A percentile compares a stretch with the other conserved stretches of the same genome.
Evolutionary conservation across 306 rosid species (phyloP).

Genomic region (Casuarina cunninghamiana): DNA sequence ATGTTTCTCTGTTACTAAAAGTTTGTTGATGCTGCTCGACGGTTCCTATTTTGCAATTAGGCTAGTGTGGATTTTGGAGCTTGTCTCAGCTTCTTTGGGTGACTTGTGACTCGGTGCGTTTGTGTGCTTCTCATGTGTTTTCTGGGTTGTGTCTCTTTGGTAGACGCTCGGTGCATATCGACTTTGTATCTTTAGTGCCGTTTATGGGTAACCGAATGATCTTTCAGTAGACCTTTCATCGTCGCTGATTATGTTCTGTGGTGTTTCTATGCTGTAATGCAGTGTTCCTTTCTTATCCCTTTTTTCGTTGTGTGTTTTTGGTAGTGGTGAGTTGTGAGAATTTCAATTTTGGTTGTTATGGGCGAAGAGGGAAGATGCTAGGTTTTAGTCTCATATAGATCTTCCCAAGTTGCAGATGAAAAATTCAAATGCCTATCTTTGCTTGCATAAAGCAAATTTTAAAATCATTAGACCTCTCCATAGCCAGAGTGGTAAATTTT

Average conservation of each 20-base stretch:
- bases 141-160: neutral
- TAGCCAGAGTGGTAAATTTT: neutral
- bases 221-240: neutral
- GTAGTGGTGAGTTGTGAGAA: conserved; percentile 1
- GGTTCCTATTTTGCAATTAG: neutral
- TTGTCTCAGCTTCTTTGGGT: neutral
- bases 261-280: neutral
- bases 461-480: neutral
- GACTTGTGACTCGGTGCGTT: neutral
- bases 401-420: neutral
- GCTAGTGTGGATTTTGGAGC: neutral
- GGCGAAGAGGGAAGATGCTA: neutral
- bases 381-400: neutral
- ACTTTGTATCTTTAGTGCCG: neutral
- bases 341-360: neutral
- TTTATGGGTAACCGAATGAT: neutral
- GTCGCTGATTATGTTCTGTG: neutral
- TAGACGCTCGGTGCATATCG: neutral
- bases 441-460: neutral
- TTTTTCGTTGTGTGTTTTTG: neutral
- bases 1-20: conserved; percentile 1
- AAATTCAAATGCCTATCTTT: neutral
- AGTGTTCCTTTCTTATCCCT: neutral
- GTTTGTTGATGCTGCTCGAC: neutral
- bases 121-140: neutral